Percentiles rank a stretch among this genome's conserved stretches.
Evolutionary conservation across 2,329 filamentous ascomycete species (phyloP).

Genomic region (Calonectria montana): DNA sequence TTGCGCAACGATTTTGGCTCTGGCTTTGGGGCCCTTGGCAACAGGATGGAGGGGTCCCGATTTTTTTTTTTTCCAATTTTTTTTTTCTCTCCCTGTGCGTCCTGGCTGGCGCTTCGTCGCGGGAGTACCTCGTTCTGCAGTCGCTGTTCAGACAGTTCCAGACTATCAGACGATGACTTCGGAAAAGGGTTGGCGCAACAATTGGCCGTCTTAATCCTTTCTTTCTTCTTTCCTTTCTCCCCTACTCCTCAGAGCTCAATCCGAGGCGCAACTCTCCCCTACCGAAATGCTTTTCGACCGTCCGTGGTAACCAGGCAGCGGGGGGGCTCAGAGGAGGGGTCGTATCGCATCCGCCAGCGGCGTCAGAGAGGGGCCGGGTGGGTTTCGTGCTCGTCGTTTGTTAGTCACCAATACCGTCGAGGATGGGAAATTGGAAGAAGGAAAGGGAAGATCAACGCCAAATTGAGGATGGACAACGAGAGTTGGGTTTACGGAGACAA

Average conservation of each 20-base stretch:
- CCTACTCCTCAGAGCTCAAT: not conserved
- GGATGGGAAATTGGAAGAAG: not conserved
- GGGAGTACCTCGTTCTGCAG: not conserved
- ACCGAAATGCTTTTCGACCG: conserved; percentile 4
- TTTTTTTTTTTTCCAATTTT: not conserved
- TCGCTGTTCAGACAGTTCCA: not conserved
- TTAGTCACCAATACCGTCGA: not conserved
- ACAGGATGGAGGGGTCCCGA: not conserved
- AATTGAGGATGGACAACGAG: not conserved
- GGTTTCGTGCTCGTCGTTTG: conserved; percentile 1
- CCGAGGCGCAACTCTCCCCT: conserved; percentile 13
- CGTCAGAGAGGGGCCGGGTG: not conserved
- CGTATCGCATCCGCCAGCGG: conserved; percentile 20
- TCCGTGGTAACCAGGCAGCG: conserved; percentile 2
- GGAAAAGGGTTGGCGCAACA: not conserved
- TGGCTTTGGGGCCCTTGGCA: not conserved
- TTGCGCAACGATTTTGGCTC: conserved; percentile 1
- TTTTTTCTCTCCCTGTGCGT: not conserved
- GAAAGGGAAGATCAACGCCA: not conserved
- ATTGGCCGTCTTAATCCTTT: not conserved
- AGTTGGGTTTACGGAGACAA: not conserved
- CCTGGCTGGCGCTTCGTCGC: not conserved
- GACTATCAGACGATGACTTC: not conserved
- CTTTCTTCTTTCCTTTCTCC: too few species aligned
- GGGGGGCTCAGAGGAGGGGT: conserved; percentile 19